Percentiles rank a stretch among this genome's conserved stretches.
These are phyloP conservation scores for Zhuliangozyma blackwelliae DNA, from an alignment of 1,139 yeast genomes.

Conservation along the genomic window DNA sequence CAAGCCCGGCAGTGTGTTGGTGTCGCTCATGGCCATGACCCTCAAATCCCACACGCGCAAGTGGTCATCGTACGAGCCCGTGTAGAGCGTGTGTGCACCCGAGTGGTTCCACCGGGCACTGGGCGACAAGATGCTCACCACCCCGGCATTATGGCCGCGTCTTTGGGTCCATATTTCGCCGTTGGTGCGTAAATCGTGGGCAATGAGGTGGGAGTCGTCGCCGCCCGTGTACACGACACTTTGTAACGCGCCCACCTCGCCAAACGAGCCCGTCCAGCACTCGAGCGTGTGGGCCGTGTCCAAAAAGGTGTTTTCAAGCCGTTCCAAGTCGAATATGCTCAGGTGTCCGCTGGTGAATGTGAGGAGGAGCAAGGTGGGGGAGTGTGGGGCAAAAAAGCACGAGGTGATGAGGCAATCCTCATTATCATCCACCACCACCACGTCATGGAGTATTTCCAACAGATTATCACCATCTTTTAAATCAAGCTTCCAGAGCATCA, in stretches of 20 bases:
- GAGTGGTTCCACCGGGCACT: conserved; percentile 34
- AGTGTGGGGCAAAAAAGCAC: conserved; percentile 51
- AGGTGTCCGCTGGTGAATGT: conserved; percentile 61
- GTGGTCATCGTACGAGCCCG: conserved; percentile 90
- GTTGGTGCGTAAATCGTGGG: conserved; percentile 62
- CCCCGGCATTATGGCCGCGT: conserved; percentile 79
- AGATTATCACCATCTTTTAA: too few relatives aligned
- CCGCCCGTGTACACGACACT: conserved; percentile 83
- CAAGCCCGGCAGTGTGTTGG: conserved; percentile 23
- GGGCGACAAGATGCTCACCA: conserved; percentile 66
- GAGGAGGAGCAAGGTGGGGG: conserved; percentile 30
- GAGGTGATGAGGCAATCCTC: conserved; percentile 58
- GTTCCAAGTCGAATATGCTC: conserved; percentile 27
- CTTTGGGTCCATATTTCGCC: conserved; percentile 51
- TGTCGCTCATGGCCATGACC: conserved; percentile 35
- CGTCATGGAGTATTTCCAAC: conserved; percentile 21
- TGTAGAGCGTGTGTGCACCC: conserved; percentile 60
- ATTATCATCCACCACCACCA: conserved; percentile 50
- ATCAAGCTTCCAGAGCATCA: conserved; percentile 55
- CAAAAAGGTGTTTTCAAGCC: conserved; percentile 14
- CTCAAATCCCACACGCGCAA: conserved; percentile 69
- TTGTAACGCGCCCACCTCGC: conserved; percentile 48
- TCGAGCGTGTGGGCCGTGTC: conserved; percentile 57
- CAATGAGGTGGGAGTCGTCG: conserved; percentile 74
- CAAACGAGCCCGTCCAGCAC: conserved; percentile 87